phyloP scores from a whole-genome alignment of 1,139 yeast genomes.

The Candida sp. region DNA sequence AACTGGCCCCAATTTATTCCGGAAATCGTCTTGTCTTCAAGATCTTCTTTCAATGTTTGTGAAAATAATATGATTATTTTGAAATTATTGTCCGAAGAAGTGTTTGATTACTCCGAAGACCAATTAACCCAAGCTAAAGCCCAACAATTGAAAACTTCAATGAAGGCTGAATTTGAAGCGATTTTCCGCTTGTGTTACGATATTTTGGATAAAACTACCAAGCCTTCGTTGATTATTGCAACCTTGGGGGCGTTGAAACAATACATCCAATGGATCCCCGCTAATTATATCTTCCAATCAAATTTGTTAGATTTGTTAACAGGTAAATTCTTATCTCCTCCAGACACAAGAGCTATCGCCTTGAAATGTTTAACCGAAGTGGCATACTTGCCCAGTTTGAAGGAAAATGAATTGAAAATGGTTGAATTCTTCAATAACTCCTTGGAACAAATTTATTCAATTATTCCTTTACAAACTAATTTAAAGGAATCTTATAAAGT shows the following conservation, averaged over 20 bases:
- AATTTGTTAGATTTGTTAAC: slow-evolving; percentile 70
- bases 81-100: slow-evolving; percentile 88
- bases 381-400: slow-evolving; percentile 48
- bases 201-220: slow-evolving; percentile 83
- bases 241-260: slow-evolving; percentile 81
- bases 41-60: slow-evolving; percentile 88
- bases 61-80: slow-evolving; percentile 96
- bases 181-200: slow-evolving; percentile 92
- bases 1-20: slow-evolving; percentile 98
- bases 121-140: slow-evolving; percentile 97
- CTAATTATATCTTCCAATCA: slow-evolving; percentile 86
- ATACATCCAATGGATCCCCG: slow-evolving; percentile 94
- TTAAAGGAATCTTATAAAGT: slow-evolving; percentile 67
- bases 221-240: slow-evolving; percentile 78
- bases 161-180: slow-evolving; percentile 89
- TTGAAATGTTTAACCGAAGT: slow-evolving; percentile 93
- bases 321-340: slow-evolving; percentile 71
- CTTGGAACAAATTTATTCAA: slow-evolving; percentile 65
- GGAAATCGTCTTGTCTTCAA: slow-evolving; percentile 81
- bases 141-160: slow-evolving; percentile 71
- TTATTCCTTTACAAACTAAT: slow-evolving; percentile 76
- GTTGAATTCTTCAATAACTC: slow-evolving; percentile 70
- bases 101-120: slow-evolving; percentile 90
- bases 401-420: slow-evolving; percentile 66
- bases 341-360: slow-evolving; percentile 79